phyloP scores from a whole-genome alignment of 164 flowering plant genomes.

The grape (Vitis vinifera) region DNA sequence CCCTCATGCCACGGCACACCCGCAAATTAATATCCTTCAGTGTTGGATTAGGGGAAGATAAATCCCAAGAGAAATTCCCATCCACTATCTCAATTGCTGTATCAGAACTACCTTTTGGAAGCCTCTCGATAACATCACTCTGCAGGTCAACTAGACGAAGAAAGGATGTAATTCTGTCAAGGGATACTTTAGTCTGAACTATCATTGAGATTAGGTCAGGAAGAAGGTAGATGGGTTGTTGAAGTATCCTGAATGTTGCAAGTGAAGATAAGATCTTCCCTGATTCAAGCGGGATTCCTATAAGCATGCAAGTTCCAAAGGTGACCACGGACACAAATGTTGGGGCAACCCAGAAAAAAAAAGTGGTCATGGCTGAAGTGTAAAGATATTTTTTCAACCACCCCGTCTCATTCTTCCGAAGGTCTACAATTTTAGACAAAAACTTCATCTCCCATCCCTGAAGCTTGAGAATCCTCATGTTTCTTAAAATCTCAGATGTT shows the following conservation, averaged over 20 bases:
- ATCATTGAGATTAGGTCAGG: conserved; percentile 68
- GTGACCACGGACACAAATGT: conserved; percentile 61
- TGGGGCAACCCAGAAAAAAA: conserved; percentile 67
- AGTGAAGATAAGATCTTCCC: conserved; percentile 76
- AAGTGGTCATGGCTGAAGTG: conserved; percentile 36
- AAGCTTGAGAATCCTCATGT: conserved; percentile 84
- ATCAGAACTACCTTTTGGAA: conserved; percentile 43
- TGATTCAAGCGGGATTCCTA: conserved; percentile 63
- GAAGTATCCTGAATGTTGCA: conserved; percentile 76
- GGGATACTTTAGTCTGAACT: conserved; percentile 72
- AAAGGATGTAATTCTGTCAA: conserved; percentile 64
- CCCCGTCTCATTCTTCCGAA: conserved; percentile 47
- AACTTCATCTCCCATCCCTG: conserved; percentile 87
- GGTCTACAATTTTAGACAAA: conserved; percentile 49
- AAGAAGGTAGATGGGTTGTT: conserved; percentile 62
- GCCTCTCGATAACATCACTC: conserved; percentile 42
- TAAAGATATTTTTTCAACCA: conserved; percentile 64
- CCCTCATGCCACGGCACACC: conserved; percentile 58
- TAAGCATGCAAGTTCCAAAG: conserved; percentile 54
- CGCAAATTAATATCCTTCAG: conserved; percentile 48
- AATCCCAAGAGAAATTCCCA: conserved; percentile 61
- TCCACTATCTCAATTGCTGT: conserved; percentile 53
- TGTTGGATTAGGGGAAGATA: conserved; percentile 35
- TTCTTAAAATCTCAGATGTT: conserved; percentile 68
- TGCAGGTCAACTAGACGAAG: conserved; percentile 58